Percentiles rank a stretch among this genome's conserved stretches.
These are phyloP conservation scores for Paramecium caudatum DNA, from an alignment of 73 alveolate species.

Conservation along the genomic window DNA sequence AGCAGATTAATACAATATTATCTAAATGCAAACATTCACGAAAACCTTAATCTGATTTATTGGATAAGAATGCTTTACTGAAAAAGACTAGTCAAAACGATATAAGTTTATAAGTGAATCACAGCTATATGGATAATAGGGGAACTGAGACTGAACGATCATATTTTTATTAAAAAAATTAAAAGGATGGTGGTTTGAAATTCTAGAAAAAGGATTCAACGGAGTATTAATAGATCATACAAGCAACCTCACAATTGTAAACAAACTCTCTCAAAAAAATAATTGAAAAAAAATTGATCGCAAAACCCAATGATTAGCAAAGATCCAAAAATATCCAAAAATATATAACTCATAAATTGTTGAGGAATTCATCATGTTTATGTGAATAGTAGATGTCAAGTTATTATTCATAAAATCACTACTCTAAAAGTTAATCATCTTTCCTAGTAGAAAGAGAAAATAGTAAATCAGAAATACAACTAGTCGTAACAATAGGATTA, in stretches of 20 bases:
- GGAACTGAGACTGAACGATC: slow-evolving; percentile 68
- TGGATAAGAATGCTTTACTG: slow-evolving; percentile 55
- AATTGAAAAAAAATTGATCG: slow-evolving; percentile 43
- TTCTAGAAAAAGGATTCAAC: neutral
- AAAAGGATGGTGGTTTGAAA: neutral
- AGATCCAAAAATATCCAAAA: slow-evolving; percentile 55
- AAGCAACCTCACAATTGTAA: too few relatives aligned
- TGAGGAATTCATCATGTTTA: slow-evolving; percentile 25
- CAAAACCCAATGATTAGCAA: neutral
- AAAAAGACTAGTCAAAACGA: slow-evolving; percentile 62
- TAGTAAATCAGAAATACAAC: slow-evolving; percentile 69
- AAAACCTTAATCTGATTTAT: slow-evolving; percentile 53
- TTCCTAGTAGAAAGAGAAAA: slow-evolving; percentile 58
- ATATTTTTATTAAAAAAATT: slow-evolving; percentile 37
- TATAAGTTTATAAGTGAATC: slow-evolving; percentile 53
- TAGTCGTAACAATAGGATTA: slow-evolving; percentile 51
- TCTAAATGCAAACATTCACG: neutral
- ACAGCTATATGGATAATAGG: slow-evolving; percentile 54
- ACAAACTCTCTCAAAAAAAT: slow-evolving; percentile 39
- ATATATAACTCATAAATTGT: slow-evolving; percentile 22
- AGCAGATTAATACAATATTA: slow-evolving; percentile 25
- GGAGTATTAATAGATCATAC: neutral
- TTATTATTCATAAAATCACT: slow-evolving; percentile 39
- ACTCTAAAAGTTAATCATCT: slow-evolving; percentile 52
- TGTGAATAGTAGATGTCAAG: neutral